Percentiles rank a stretch among this genome's conserved stretches.
phyloP scores from a whole-genome alignment of 164 flowering plant genomes.

The Stephania cephalantha region DNA sequence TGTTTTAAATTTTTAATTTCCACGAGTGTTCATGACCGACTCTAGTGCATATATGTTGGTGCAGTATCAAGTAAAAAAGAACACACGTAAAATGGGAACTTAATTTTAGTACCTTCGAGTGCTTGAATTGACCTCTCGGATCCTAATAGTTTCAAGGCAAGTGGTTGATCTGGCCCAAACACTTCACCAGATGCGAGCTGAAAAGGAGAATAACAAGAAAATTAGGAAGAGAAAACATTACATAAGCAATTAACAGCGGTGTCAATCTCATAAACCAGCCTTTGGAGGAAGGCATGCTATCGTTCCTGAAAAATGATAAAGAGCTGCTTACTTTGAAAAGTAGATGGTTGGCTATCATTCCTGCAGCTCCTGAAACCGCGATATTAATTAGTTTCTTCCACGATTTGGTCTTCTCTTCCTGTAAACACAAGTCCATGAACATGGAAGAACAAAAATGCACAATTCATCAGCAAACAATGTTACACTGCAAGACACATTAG shows the following conservation, averaged over 20 bases:
- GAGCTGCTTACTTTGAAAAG: constrained; percentile 74
- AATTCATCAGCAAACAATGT: not conserved
- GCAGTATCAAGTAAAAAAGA: not conserved
- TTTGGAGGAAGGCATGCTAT: too few relatives aligned
- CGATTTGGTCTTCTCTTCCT: constrained; percentile 89
- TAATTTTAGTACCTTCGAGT: constrained; percentile 59
- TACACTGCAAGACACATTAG: too few relatives aligned
- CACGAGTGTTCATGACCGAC: too few relatives aligned
- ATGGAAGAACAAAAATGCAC: not conserved
- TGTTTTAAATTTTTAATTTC: too few relatives aligned
- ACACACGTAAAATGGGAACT: not conserved
- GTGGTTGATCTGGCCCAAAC: constrained; percentile 86
- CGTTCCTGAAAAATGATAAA: not conserved
- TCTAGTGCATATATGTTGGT: too few relatives aligned
- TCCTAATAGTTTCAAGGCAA: constrained; percentile 80
- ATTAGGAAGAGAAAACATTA: too few relatives aligned
- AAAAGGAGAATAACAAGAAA: not conserved
- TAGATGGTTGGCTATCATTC: constrained; percentile 94
- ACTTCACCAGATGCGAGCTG: constrained; percentile 98
- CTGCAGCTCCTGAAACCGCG: constrained; percentile 98
- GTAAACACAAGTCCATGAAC: constrained; percentile 11
- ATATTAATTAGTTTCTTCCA: constrained; percentile 83
- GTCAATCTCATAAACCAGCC: too few relatives aligned
- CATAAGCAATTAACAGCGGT: too few relatives aligned
- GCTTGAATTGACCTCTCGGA: constrained; percentile 83